Evolutionary conservation across 192 early-diverging fungal species (phyloP).

Genomic region (Lunasporangiospora selenospora): DNA sequence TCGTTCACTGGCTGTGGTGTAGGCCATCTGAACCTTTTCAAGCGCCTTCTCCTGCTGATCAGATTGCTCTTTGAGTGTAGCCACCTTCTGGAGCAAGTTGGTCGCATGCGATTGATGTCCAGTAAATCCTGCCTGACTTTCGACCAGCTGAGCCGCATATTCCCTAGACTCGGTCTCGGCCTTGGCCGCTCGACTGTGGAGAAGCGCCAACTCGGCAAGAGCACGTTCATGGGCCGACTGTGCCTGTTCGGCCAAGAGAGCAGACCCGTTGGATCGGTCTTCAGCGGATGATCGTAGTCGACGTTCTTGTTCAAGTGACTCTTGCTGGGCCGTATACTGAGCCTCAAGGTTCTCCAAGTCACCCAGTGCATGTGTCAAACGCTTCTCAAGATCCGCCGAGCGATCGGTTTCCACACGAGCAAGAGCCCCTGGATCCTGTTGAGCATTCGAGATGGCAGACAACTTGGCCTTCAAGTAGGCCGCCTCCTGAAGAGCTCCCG

Average conservation of each 20-base stretch:
- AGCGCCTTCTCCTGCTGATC: constrained; percentile 50
- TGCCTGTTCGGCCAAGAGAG: constrained; percentile 52
- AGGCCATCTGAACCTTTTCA: constrained; percentile 46
- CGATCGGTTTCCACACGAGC: constrained; percentile 53
- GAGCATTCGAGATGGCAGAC: constrained; percentile 49
- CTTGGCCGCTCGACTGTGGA: constrained; percentile 47
- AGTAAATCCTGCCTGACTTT: constrained; percentile 40
- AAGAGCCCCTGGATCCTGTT: constrained; percentile 42
- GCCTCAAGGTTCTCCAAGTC: constrained; percentile 49
- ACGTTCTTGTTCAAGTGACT: constrained; percentile 51
- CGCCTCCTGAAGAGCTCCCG: constrained; percentile 63
- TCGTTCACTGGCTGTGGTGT: constrained; percentile 45
- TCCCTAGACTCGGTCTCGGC: constrained; percentile 55
- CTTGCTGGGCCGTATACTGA: constrained; percentile 44
- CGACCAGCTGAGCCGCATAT: constrained; percentile 40
- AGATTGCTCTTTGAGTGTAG: constrained; percentile 40
- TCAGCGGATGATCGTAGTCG: constrained; percentile 49
- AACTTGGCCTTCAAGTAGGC: constrained; percentile 60
- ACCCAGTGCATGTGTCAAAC: constrained; percentile 47
- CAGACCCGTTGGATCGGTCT: constrained; percentile 51
- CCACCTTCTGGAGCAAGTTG: constrained; percentile 23
- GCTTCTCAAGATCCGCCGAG: constrained; percentile 52
- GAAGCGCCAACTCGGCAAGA: constrained; percentile 47
- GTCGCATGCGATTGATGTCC: constrained; percentile 42
- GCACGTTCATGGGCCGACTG: constrained; percentile 56